phyloP scores from a whole-genome alignment of 495 filamentous ascomycete genomes.

The Cladorrhinum samala region DNA sequence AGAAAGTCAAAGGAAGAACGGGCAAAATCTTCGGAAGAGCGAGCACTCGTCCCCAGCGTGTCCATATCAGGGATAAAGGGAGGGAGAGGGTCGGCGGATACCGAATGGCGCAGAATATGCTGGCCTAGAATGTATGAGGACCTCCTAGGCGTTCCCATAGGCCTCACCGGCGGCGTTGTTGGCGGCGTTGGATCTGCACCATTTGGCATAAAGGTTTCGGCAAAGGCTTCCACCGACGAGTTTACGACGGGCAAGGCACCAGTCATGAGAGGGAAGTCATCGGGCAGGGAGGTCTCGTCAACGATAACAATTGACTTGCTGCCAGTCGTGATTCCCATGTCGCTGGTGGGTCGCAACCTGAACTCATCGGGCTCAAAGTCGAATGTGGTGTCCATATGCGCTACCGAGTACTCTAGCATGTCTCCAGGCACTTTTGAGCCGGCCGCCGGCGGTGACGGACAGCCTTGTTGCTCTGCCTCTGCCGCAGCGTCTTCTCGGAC shows the following conservation, averaged over 20 bases:
- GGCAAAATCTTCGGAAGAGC: slow-evolving; percentile 25
- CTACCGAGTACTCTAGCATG: slow-evolving; percentile 33
- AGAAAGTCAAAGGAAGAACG: slow-evolving; percentile 31
- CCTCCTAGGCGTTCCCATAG: slow-evolving; percentile 39
- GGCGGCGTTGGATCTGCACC: slow-evolving; percentile 46
- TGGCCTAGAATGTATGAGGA: slow-evolving; percentile 48
- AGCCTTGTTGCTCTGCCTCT: slow-evolving; percentile 31
- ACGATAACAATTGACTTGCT: slow-evolving; percentile 87
- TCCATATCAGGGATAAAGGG: slow-evolving; percentile 36
- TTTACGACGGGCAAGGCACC: slow-evolving; percentile 39
- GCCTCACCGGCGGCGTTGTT: slow-evolving; percentile 43
- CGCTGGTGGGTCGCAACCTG: slow-evolving; percentile 32
- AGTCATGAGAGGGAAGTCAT: slow-evolving; percentile 39
- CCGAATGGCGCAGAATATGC: slow-evolving; percentile 27
- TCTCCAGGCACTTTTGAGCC: slow-evolving; percentile 11
- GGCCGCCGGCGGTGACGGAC: slow-evolving; percentile 10
- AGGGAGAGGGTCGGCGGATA: slow-evolving; percentile 29
- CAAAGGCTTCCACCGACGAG: slow-evolving; percentile 44
- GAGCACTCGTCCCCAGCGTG: slow-evolving; percentile 20
- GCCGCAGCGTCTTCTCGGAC: slow-evolving; percentile 51
- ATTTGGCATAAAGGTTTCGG: slow-evolving; percentile 40
- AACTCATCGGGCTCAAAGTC: slow-evolving; percentile 5
- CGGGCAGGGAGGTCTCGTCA: slow-evolving; percentile 53
- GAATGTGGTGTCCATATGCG: slow-evolving; percentile 31
- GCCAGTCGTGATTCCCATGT: slow-evolving; percentile 60